Percentiles rank a stretch among this genome's conserved stretches.
These are phyloP conservation scores for Mercurialis annua DNA, from an alignment of 345 rosid species.

Conservation along the genomic window DNA sequence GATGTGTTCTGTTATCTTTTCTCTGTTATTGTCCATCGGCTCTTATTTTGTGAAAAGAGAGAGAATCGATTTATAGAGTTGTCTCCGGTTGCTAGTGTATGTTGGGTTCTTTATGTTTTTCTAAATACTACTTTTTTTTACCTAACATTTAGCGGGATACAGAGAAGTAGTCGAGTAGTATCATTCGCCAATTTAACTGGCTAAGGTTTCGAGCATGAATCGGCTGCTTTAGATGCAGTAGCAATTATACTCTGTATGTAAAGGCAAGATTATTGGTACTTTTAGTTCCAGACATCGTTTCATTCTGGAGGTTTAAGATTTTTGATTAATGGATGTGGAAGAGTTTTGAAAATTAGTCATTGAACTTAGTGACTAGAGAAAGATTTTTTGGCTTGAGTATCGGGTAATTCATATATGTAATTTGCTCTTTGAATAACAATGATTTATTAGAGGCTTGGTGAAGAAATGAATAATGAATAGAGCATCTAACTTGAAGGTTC, in stretches of 20 bases:
- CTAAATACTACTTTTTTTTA: not conserved
- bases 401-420: not conserved
- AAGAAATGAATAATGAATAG: not conserved
- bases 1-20: not conserved
- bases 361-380: not conserved
- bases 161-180: not conserved
- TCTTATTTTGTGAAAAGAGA: not conserved
- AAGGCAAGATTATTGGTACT: not conserved
- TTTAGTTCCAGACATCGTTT: not conserved
- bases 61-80: not conserved
- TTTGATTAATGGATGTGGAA: not conserved
- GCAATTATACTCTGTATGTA: not conserved
- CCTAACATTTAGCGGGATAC: not conserved
- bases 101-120: not conserved
- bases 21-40: not conserved
- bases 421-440: not conserved
- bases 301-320: not conserved
- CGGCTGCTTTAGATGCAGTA: not conserved
- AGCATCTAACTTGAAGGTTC: not conserved
- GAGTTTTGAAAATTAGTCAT: slow-evolving; percentile 5
- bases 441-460: not conserved
- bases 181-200: not conserved
- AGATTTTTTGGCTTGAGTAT: not conserved
- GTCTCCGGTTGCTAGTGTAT: not conserved
- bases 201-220: not conserved